Conservation (phyloP, 2,329 filamentous ascomycete species). For the Apiospora marii region DNA sequence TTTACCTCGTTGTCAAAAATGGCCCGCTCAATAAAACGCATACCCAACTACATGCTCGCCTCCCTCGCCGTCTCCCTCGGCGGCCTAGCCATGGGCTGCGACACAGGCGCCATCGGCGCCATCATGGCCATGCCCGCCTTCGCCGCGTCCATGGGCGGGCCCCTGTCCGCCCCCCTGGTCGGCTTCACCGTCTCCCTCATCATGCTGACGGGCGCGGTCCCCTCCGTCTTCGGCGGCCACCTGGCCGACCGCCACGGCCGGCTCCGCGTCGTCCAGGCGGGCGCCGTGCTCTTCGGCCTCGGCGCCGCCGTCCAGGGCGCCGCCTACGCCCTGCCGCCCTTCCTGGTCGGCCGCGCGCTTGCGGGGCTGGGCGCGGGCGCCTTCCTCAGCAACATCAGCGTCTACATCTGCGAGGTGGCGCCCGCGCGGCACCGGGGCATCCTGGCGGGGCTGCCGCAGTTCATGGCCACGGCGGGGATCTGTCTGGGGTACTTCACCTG, state of each 20-base stretch:
- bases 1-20: not conserved
- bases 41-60: constrained; percentile 44
- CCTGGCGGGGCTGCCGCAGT: constrained; percentile 60
- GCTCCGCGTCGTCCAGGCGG: constrained; percentile 51
- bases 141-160: constrained; percentile 47
- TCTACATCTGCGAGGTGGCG: constrained; percentile 69
- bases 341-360: constrained; percentile 62
- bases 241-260: constrained; percentile 61
- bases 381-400: constrained; percentile 62
- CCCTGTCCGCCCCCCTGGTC: constrained; percentile 58
- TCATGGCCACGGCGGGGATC: constrained; percentile 58
- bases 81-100: constrained; percentile 47
- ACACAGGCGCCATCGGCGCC: constrained; percentile 47
- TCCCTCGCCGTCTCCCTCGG: constrained; percentile 42
- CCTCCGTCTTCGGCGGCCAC: constrained; percentile 64
- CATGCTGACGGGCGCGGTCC: constrained; percentile 63
- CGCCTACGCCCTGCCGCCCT: constrained; percentile 55
- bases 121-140: constrained; percentile 46
- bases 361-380: constrained; percentile 67
- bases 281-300: constrained; percentile 59
- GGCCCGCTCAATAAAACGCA: constrained; percentile 24
- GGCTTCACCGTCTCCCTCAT: constrained; percentile 68
- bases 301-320: constrained; percentile 62
- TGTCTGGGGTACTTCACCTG: constrained; percentile 66
- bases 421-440: constrained; percentile 58